Percentiles rank a stretch among this genome's conserved stretches.
Conservation (phyloP, 2,329 filamentous ascomycete genomes). For the Sporothrix pseudoabietina region DNA sequence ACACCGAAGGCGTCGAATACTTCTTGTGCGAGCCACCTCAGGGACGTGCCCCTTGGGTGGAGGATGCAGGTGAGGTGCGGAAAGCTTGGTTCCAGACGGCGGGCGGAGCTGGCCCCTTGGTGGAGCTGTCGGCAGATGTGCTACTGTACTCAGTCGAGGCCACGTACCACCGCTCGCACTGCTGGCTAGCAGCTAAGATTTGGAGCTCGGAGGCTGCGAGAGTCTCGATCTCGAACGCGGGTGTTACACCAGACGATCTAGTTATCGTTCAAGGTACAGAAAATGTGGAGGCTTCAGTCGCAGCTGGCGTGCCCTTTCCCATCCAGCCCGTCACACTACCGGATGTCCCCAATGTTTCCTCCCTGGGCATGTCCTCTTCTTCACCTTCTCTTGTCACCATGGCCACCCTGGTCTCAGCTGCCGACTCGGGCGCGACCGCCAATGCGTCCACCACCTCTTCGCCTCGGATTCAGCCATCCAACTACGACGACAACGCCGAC, state of each 20-base stretch:
- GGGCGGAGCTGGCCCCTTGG: conserved; percentile 57
- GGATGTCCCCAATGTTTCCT: conserved; percentile 22
- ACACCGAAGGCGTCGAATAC: conserved; percentile 74
- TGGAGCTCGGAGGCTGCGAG: conserved; percentile 43
- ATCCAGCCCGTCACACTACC: conserved; percentile 22
- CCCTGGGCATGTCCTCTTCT: conserved; percentile 19
- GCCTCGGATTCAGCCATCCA: conserved; percentile 8
- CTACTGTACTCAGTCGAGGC: conserved; percentile 64
- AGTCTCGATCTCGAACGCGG: conserved; percentile 10
- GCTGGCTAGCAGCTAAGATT: conserved; percentile 56
- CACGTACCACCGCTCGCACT: conserved; percentile 61
- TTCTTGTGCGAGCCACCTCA: conserved; percentile 77
- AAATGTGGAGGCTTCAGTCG: conserved; percentile 39
- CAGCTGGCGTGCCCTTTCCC: conserved; percentile 27
- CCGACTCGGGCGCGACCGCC: conserved; percentile 16
- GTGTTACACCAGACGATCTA: conserved; percentile 19
- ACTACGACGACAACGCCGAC: conserved; percentile 10
- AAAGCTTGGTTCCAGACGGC: conserved; percentile 76
- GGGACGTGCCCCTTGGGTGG: conserved; percentile 72
- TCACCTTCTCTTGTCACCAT: conserved; percentile 26
- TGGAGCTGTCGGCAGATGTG: conserved; percentile 62
- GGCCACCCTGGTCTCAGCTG: conserved; percentile 34
- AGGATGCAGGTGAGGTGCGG: conserved; percentile 63
- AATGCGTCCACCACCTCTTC: conserved; percentile 27
- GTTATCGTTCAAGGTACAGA: conserved; percentile 25